Evolutionary conservation across 2,329 filamentous ascomycete species (phyloP), one percentile per base, ranked within the genome.

Genomic region (Rhynchosporium graminicola): DNA sequence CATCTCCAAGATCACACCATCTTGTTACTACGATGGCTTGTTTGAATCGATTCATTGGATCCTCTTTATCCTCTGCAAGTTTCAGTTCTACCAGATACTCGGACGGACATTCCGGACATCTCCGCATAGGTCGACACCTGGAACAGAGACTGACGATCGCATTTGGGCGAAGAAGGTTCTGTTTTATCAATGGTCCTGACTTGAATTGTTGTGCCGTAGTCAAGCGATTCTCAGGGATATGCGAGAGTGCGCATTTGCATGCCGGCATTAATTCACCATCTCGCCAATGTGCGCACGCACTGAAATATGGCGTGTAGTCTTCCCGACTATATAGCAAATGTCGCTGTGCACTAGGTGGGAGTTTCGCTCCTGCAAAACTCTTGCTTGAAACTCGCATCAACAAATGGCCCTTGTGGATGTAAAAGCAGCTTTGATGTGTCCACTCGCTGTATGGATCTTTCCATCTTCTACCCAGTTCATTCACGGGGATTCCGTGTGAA

Each of bases 61-160:
- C 76, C 33, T 70, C 72, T 52, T 75, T 78, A 65, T 87, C 84
- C 72, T 88, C 85, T 1, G 80, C 76, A 63, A 87, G 75, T 64
- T 83, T 84, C 6, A 87, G 71, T 70, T 87, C 84, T 54, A 87
- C 77, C 10, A 87, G 74, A 64, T 87, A 87, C 69, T 88, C 85
- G 0, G 83, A 83, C 1, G 85, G 83, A 71, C 85, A 88, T 59
- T 83, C 80, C 0, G 84, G 83, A 72, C 85, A 88, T 38, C 85
- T 76, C 3, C 85, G 78, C 77, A 86, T 85, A 3, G 84, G 84
- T 7, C 80, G 76, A 70, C 85, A 88, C 15, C 78, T 74, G 1
- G 78, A 77, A 69, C 85, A 88, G 6, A 84, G 76, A 0, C 74
- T 77, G 10, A 82, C 76, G 45, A 85, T 79, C 38, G 78, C 74